Conservation (phyloP, 2,329 filamentous ascomycete genomes). For the Exophiala lecanii-corni region DNA sequence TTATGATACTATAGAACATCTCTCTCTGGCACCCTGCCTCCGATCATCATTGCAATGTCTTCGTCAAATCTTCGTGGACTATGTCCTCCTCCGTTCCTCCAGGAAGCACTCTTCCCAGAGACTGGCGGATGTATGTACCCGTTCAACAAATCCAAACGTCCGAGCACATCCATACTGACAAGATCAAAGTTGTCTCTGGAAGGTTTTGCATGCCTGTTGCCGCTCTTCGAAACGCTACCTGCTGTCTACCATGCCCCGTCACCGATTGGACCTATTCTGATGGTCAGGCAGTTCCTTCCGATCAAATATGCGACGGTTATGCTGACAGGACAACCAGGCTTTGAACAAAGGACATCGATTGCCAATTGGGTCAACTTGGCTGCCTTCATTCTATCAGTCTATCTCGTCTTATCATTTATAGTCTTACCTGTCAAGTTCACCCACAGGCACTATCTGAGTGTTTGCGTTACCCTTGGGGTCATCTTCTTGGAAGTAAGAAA, state of each 20-base stretch:
- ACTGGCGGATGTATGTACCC: constrained; percentile 61
- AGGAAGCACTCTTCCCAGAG: constrained; percentile 55
- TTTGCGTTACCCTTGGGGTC: constrained; percentile 74
- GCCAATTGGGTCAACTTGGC: constrained; percentile 81
- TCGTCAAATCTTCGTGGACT: constrained; percentile 34
- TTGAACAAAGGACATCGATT: constrained; percentile 54
- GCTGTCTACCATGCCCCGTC: constrained; percentile 87
- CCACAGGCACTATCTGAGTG: constrained; percentile 85
- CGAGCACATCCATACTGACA: constrained; percentile 30
- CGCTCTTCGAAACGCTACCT: constrained; percentile 51
- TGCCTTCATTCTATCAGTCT: constrained; percentile 65
- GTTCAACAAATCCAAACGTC: constrained; percentile 1
- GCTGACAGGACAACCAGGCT: too few species aligned
- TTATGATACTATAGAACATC: constrained; percentile 19
- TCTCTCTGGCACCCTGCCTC: constrained; percentile 14
- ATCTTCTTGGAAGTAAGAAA: constrained; percentile 71
- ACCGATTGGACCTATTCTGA: constrained; percentile 68
- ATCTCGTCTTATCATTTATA: constrained; percentile 74
- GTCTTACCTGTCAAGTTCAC: constrained; percentile 83
- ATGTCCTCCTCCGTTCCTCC: constrained; percentile 67
- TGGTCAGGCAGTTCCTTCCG: constrained; percentile 35
- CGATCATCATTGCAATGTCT: constrained; percentile 11
- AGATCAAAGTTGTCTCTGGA: constrained; percentile 51
- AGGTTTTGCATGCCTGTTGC: constrained; percentile 53
- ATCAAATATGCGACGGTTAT: too few species aligned